These are phyloP conservation scores for Brachypodium distachyon DNA, from an alignment of 202 grass and related monocot species.

Conservation along the genomic window DNA sequence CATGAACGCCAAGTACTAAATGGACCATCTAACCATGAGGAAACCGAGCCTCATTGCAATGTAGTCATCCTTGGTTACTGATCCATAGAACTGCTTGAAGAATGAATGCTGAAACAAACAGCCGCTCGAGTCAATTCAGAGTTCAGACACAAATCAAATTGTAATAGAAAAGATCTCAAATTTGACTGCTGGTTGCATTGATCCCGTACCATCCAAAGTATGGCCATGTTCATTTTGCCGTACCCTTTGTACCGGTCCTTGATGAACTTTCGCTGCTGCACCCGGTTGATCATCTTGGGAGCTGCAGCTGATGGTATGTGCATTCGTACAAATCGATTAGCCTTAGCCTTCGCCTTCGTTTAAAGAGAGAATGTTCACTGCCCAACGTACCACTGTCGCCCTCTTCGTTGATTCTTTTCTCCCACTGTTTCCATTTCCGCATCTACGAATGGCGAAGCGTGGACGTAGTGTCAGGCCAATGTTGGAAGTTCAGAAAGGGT, in stretches of 20 bases:
- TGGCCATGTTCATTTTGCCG: slow-evolving; percentile 7
- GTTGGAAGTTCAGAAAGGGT: neutral
- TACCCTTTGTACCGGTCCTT: slow-evolving; percentile 43
- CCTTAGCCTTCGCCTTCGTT: too few relatives aligned
- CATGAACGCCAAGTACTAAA: neutral
- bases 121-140: slow-evolving; percentile 2
- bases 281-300: slow-evolving; percentile 27
- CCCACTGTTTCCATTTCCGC: slow-evolving; percentile 62
- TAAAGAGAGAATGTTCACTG: neutral
- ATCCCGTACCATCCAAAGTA: slow-evolving; percentile 46
- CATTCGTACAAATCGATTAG: neutral
- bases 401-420: slow-evolving; percentile 45
- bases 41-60: slow-evolving; percentile 74
- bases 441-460: slow-evolving; percentile 36
- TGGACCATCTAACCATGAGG: slow-evolving; percentile 33
- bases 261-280: slow-evolving; percentile 47
- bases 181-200: neutral
- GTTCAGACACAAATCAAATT: neutral
- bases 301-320: slow-evolving; percentile 9
- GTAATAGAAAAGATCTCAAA: neutral
- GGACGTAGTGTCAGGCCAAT: neutral
- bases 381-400: slow-evolving; percentile 26
- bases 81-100: slow-evolving; percentile 83
- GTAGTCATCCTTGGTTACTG: slow-evolving; percentile 67
- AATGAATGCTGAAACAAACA: slow-evolving; percentile 57